A percentile compares a stretch with the other conserved stretches of the same genome.
These are phyloP conservation scores for Lagerstroemia fauriei DNA, from an alignment of 441 rosid species.

Conservation along the genomic window DNA sequence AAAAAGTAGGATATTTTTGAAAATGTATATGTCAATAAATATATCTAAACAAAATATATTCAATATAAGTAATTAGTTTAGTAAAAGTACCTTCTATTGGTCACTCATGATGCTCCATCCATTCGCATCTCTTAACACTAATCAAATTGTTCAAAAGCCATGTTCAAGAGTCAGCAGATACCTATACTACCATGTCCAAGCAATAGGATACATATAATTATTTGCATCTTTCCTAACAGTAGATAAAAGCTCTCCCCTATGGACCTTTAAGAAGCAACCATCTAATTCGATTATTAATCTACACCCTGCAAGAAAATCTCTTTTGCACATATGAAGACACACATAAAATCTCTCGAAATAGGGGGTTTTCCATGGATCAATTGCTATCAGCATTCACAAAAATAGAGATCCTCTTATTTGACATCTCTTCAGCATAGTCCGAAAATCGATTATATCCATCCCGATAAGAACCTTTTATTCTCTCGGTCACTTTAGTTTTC, in stretches of 20 bases:
- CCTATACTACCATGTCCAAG: background rate
- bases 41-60: background rate
- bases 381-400: background rate
- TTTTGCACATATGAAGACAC: background rate
- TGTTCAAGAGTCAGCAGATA: background rate
- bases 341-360: background rate
- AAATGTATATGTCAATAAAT: background rate
- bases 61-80: background rate
- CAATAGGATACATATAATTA: background rate
- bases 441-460: background rate
- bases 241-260: background rate
- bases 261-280: slow-evolving; percentile 2
- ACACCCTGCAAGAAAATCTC: background rate
- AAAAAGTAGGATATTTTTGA: background rate
- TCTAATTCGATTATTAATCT: background rate
- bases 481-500: background rate
- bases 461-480: background rate
- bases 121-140: background rate
- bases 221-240: slow-evolving; percentile 13
- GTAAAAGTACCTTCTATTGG: background rate
- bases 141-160: background rate
- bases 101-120: background rate
- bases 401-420: background rate
- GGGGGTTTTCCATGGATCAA: background rate
- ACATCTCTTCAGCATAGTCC: background rate